Conservation (phyloP, 345 rosid genomes). For the Hirschfeldia incana region DNA sequence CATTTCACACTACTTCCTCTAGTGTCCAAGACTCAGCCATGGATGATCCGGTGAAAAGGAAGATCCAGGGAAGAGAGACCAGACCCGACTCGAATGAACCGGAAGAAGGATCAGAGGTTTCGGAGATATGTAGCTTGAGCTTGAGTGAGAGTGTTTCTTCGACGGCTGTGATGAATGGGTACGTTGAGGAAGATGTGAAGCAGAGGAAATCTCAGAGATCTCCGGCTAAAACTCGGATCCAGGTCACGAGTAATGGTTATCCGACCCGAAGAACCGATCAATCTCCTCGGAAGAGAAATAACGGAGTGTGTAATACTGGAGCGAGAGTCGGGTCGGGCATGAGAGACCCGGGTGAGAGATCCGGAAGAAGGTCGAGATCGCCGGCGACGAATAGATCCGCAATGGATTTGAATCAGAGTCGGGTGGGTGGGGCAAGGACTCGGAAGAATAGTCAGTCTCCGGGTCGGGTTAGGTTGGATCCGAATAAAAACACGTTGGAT, state of each 20-base stretch:
- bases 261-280: slow-evolving; percentile 56
- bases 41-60: slow-evolving; percentile 34
- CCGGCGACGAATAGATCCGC: slow-evolving; percentile 65
- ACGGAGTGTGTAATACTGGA: slow-evolving; percentile 16
- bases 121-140: slow-evolving; percentile 73
- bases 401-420: slow-evolving; percentile 37
- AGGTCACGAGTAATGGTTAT: slow-evolving; percentile 41
- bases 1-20: slow-evolving; percentile 32
- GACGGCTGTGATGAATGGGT: slow-evolving; percentile 38
- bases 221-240: slow-evolving; percentile 55
- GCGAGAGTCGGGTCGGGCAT: slow-evolving; percentile 40
- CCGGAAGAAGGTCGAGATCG: slow-evolving; percentile 66
- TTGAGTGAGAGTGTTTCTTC: slow-evolving; percentile 67
- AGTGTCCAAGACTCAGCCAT: neutral
- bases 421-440: slow-evolving; percentile 53
- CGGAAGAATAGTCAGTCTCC: slow-evolving; percentile 63
- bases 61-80: slow-evolving; percentile 31
- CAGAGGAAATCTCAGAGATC: slow-evolving; percentile 49
- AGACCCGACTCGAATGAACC: slow-evolving; percentile 12
- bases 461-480: slow-evolving; percentile 51
- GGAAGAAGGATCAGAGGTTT: slow-evolving; percentile 54
- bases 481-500: slow-evolving; percentile 26
- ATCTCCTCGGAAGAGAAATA: slow-evolving; percentile 53
- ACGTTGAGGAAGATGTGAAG: slow-evolving; percentile 47
- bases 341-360: slow-evolving; percentile 63